These are phyloP conservation scores for Petunia axillaris DNA, from an alignment of 257 asterid genomes.

Conservation along the genomic window DNA sequence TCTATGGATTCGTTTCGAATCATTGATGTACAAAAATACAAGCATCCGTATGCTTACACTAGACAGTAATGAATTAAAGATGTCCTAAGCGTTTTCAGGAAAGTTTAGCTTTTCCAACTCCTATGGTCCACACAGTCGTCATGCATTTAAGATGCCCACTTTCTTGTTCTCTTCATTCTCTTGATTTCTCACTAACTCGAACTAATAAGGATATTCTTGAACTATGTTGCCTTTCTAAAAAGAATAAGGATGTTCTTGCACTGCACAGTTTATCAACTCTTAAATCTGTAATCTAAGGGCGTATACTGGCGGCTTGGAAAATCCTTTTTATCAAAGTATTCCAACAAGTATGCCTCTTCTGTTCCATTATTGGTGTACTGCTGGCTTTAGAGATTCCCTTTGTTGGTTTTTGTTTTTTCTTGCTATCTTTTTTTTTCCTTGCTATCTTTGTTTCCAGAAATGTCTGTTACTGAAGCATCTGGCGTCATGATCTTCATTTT, in stretches of 20 bases:
- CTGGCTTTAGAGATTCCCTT: neutral
- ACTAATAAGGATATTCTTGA: neutral
- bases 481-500: neutral
- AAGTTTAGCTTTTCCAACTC: neutral
- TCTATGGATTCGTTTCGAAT: neutral
- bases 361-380: neutral
- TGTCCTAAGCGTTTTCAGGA: neutral
- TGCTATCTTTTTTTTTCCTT: neutral
- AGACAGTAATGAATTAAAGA: neutral
- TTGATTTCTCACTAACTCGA: neutral
- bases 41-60: neutral
- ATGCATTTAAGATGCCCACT: neutral
- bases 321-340: neutral
- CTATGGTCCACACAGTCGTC: neutral
- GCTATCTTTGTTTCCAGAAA: neutral
- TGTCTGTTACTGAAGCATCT: neutral
- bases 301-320: neutral
- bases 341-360: conserved; percentile 5
- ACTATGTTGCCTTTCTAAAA: neutral
- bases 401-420: conserved; percentile 3
- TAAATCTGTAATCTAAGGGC: neutral
- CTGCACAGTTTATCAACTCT: no score
- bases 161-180: neutral
- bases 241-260: neutral
- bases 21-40: neutral